A percentile compares a stretch with the other conserved stretches of the same genome.
phyloP scores from a whole-genome alignment of 257 asterid species.

The Solanum neorickii region DNA sequence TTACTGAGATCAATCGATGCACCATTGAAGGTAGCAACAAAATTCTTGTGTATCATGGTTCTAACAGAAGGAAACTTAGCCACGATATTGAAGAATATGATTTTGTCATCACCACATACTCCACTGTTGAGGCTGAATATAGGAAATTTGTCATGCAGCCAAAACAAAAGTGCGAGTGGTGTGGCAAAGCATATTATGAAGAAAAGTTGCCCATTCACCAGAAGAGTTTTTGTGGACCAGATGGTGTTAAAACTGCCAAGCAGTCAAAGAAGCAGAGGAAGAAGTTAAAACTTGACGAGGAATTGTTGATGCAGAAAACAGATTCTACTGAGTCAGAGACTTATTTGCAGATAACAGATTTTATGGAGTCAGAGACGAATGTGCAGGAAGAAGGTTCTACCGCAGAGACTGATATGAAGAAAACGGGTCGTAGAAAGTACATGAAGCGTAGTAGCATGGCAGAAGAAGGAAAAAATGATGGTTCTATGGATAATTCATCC shows the following conservation, averaged over 20 bases:
- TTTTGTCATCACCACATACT: slow-evolving; percentile 80
- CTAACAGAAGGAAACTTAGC: slow-evolving; percentile 45
- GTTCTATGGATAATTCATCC: slow-evolving; percentile 9
- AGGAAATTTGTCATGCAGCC: slow-evolving; percentile 11
- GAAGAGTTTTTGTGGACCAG: background rate
- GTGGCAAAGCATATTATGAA: background rate
- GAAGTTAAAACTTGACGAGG: slow-evolving; percentile 5
- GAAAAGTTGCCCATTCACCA: background rate
- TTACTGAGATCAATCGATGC: slow-evolving; percentile 68
- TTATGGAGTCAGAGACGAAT: slow-evolving; percentile 12
- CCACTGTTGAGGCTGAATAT: slow-evolving; percentile 75
- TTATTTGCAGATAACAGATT: slow-evolving; percentile 8
- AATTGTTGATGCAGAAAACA: slow-evolving; percentile 11
- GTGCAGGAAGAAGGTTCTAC: slow-evolving; percentile 12
- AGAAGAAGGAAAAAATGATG: slow-evolving; percentile 25
- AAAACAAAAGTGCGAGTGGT: background rate
- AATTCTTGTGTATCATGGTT: slow-evolving; percentile 81
- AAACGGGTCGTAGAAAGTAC: slow-evolving; percentile 6
- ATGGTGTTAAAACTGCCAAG: slow-evolving; percentile 12
- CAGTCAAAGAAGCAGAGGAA: slow-evolving; percentile 74
- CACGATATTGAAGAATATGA: slow-evolving; percentile 56
- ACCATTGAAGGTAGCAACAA: slow-evolving; percentile 64
- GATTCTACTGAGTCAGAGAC: slow-evolving; percentile 10
- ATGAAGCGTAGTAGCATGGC: slow-evolving; percentile 2
- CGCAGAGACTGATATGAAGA: slow-evolving; percentile 12